Evolutionary conservation across 2,329 filamentous ascomycete genomes (phyloP).

Genomic region (Colletotrichum scovillei): DNA sequence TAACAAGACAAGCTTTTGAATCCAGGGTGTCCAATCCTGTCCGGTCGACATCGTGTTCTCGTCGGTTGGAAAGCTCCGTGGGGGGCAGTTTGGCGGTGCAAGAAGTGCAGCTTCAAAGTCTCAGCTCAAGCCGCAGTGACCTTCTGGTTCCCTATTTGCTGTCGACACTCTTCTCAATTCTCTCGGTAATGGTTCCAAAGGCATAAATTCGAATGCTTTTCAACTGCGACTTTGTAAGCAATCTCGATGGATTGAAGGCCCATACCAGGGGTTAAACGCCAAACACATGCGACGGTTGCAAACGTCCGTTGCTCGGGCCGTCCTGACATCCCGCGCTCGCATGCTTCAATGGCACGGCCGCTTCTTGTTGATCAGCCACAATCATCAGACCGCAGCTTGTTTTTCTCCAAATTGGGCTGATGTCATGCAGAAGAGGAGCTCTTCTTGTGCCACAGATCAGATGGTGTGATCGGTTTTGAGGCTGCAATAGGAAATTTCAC

Average conservation of each 20-base stretch:
- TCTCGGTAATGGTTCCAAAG: neutral
- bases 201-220: neutral
- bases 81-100: neutral
- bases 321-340: constrained; percentile 19
- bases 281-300: constrained; percentile 11
- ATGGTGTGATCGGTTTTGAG: neutral
- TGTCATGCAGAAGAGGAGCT: neutral
- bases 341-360: neutral
- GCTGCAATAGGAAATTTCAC: constrained; percentile 13
- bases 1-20: neutral
- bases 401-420: neutral
- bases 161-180: neutral
- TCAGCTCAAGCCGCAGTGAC: neutral
- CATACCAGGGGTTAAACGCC: neutral
- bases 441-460: neutral
- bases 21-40: neutral
- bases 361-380: constrained; percentile 1
- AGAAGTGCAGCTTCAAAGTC: neutral
- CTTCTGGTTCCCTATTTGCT: neutral
- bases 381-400: neutral
- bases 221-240: neutral
- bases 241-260: neutral
- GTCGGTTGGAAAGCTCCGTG: neutral
- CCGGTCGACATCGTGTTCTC: neutral
- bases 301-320: constrained; percentile 24